Base-by-base conservation (phyloP, 768 basidiomycete species). In the Podaxis carcinomalis region DNA sequence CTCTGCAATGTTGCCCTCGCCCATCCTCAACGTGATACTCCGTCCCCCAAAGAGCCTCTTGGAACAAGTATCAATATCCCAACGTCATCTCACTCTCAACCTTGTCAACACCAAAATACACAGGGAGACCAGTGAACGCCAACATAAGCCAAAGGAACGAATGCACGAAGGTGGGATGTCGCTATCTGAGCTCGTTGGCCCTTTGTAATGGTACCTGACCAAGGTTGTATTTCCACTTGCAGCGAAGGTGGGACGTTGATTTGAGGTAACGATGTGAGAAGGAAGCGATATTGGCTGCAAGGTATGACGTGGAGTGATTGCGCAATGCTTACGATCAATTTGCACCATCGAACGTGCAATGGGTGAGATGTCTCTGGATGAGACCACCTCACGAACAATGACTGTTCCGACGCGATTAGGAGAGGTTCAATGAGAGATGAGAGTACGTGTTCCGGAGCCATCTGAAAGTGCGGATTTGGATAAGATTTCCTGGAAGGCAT, bases 341-440 rank as follows among this genome's bases (percentile, higher is more conserved):
- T 92, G 75, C 90, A 92, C 4, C 23, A 94, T 70, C 0, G 89
- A 89, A 65, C 84, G 86, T 0, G 90, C 82, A 1, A 84, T 71
- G 14, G 86, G 83, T 23, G 83, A 80, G 2, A 83, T 75, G 3
- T 75, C 76, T 28, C 80, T 82, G 10, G 72, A 71, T 51, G 67
- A 62, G 13, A 77, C 58, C 2, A 70, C 73, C 2, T 64, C 60
- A 62, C 80, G 68, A 14, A 77, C 63, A 19, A 90, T 83, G 11
- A 69, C 67, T 25, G 75, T 71, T 6, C 89, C 92, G 47, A 79
- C 75, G 0, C 75, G 70, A 61, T 87, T n/a, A 97, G 76, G 5
- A 98, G 75, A 2, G 95, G 95, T 67, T 95, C 91, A 0, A 93
- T 93, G 32, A 95, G 80, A 0, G 88, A 93, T 93, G 32, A 95